Percentiles rank a stretch among this genome's conserved stretches.
These are phyloP conservation scores for Atkinsonella texensis DNA, from an alignment of 2,329 filamentous ascomycete species.

Conservation along the genomic window DNA sequence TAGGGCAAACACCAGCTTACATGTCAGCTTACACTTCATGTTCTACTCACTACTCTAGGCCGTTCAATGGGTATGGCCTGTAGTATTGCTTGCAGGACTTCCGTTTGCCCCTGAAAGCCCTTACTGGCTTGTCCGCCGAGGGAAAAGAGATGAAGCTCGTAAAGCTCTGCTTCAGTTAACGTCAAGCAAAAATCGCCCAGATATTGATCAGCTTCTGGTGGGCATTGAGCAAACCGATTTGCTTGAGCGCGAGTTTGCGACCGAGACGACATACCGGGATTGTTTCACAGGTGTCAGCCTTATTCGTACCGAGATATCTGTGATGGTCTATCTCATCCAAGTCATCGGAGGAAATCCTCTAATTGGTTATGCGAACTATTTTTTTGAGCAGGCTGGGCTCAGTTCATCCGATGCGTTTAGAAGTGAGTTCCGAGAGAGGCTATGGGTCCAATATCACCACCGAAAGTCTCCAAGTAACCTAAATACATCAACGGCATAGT, in stretches of 20 bases:
- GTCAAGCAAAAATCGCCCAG: conserved; percentile 13
- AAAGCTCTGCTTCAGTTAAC: conserved; percentile 31
- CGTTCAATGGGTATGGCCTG: conserved; percentile 38
- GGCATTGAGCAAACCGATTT: conserved; percentile 47
- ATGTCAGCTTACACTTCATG: background rate
- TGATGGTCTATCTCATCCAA: conserved; percentile 53
- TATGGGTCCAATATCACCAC: background rate
- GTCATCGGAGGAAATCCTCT: conserved; percentile 53
- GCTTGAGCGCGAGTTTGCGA: conserved; percentile 38
- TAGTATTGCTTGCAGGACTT: conserved; percentile 31
- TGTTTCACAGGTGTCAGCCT: conserved; percentile 37
- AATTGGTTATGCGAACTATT: conserved; percentile 46
- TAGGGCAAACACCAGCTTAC: background rate
- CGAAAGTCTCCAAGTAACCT: background rate
- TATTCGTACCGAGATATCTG: conserved; percentile 42
- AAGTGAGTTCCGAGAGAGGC: conserved; percentile 6
- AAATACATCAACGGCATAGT: conserved; percentile 4
- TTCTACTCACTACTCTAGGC: conserved; percentile 14
- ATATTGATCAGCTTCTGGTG: conserved; percentile 30
- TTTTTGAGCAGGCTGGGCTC: conserved; percentile 23
- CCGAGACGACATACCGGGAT: conserved; percentile 36
- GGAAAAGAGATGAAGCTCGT: conserved; percentile 28
- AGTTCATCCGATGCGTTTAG: conserved; percentile 11
- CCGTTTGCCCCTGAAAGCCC: conserved; percentile 37
- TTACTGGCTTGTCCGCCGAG: conserved; percentile 36